phyloP scores from a whole-genome alignment of 2,329 filamentous ascomycete species.

The Microcyclospora tardicrescens region DNA sequence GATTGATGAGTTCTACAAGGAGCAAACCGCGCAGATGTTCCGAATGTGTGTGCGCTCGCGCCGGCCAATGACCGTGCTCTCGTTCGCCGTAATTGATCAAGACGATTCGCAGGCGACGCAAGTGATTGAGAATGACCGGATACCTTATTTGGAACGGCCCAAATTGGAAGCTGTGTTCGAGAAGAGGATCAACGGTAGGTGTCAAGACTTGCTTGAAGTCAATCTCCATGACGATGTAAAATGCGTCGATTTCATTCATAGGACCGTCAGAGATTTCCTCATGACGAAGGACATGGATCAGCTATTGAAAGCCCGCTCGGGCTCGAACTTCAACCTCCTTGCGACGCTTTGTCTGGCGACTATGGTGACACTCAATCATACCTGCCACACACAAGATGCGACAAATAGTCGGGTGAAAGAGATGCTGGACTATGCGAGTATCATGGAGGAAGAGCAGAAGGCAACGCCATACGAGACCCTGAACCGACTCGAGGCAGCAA shows the following conservation, averaged over 20 bases:
- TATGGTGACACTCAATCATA: too few species aligned
- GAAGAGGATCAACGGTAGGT: slow-evolving; percentile 1
- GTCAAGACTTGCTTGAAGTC: slow-evolving; percentile 1
- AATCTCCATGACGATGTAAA: not conserved
- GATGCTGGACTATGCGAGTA: too few species aligned
- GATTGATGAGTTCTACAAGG: slow-evolving; percentile 4
- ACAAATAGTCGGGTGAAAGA: too few species aligned
- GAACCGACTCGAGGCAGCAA: too few species aligned
- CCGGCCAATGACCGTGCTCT: not conserved
- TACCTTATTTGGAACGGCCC: too few species aligned
- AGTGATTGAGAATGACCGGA: not conserved
- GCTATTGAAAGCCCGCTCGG: not conserved
- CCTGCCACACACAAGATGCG: too few species aligned
- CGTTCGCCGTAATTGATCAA: not conserved
- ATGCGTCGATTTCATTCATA: not conserved
- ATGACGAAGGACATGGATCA: slow-evolving; percentile 3
- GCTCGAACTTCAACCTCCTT: not conserved
- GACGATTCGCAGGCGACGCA: not conserved
- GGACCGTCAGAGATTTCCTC: slow-evolving; percentile 2
- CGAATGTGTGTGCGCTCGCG: not conserved
- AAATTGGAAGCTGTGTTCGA: not conserved
- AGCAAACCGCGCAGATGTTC: slow-evolving; percentile 3
- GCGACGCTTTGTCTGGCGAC: too few species aligned
- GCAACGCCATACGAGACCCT: too few species aligned
- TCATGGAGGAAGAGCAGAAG: too few species aligned